These are phyloP conservation scores for Naganishia randhawae DNA, from an alignment of 768 basidiomycete species.

Conservation along the genomic window DNA sequence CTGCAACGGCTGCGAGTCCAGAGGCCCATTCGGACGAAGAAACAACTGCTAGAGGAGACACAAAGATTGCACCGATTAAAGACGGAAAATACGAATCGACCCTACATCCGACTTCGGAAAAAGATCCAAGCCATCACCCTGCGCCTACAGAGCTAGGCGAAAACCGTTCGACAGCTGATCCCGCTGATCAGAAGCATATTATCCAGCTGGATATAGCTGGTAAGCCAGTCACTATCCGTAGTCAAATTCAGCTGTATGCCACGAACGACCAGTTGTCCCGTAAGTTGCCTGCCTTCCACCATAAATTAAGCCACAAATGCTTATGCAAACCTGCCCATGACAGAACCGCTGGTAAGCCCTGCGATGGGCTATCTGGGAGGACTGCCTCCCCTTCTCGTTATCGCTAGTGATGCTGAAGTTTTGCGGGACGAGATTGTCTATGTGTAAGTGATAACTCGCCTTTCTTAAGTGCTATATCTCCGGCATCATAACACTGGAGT, in stretches of 20 bases:
- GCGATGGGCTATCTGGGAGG: constrained; percentile 77
- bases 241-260: constrained; percentile 82
- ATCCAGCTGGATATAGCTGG: constrained; percentile 46
- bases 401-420: constrained; percentile 85
- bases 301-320: not conserved
- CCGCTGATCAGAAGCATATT: constrained; percentile 32
- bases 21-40: not conserved
- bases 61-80: constrained; percentile 21
- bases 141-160: constrained; percentile 28
- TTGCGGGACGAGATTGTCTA: constrained; percentile 88
- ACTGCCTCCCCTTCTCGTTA: constrained; percentile 76
- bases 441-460: constrained; percentile 54
- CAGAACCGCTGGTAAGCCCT: constrained; percentile 63
- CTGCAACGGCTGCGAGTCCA: constrained; percentile 10
- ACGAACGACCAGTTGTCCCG: constrained; percentile 63
- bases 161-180: constrained; percentile 43
- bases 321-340: not conserved
- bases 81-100: constrained; percentile 23
- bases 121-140: constrained; percentile 37
- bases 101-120: constrained; percentile 37
- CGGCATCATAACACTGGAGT: not conserved
- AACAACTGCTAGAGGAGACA: constrained; percentile 29
- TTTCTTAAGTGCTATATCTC: not conserved
- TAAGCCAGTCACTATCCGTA: constrained; percentile 49
- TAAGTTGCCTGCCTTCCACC: not conserved